Conservation (phyloP, 306 rosid genomes). For the Cucumis sativus region DNA sequence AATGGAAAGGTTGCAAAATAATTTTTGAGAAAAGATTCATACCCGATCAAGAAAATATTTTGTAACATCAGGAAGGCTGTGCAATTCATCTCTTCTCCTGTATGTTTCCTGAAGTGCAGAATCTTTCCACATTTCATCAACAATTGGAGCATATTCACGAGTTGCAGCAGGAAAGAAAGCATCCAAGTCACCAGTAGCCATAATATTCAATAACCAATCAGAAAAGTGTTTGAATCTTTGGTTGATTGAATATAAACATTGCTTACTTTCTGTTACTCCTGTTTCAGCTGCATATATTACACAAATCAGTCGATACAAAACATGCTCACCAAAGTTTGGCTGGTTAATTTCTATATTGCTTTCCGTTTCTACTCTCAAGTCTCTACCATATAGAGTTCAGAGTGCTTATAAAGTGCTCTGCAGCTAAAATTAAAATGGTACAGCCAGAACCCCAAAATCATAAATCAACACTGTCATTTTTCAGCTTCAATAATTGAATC, state of each 20-base stretch:
- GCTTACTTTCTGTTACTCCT: constrained; percentile 41
- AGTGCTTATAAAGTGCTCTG: not conserved
- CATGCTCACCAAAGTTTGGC: constrained; percentile 1
- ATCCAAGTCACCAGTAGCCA: constrained; percentile 85
- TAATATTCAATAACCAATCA: constrained; percentile 82
- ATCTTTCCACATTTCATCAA: constrained; percentile 80
- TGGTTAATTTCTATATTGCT: not conserved
- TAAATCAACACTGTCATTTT: no score
- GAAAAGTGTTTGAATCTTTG: constrained; percentile 75
- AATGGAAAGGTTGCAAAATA: not conserved
- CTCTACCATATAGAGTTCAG: not conserved
- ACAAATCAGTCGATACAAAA: constrained; percentile 8
- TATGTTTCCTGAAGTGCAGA: constrained; percentile 79
- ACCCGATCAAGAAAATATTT: constrained; percentile 79
- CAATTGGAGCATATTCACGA: constrained; percentile 91
- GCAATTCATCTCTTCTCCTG: constrained; percentile 74
- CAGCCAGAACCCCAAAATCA: no score
- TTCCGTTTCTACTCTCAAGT: not conserved
- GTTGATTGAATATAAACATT: constrained; percentile 53
- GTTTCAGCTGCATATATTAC: constrained; percentile 27
- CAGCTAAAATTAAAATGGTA: not conserved
- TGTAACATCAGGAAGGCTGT: constrained; percentile 75
- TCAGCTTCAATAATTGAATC: no score
- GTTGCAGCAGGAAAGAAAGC: constrained; percentile 93
- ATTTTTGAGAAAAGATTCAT: constrained; percentile 13